Conservation (phyloP, 257 asterid genomes). For the Ligustrum vulgare region DNA sequence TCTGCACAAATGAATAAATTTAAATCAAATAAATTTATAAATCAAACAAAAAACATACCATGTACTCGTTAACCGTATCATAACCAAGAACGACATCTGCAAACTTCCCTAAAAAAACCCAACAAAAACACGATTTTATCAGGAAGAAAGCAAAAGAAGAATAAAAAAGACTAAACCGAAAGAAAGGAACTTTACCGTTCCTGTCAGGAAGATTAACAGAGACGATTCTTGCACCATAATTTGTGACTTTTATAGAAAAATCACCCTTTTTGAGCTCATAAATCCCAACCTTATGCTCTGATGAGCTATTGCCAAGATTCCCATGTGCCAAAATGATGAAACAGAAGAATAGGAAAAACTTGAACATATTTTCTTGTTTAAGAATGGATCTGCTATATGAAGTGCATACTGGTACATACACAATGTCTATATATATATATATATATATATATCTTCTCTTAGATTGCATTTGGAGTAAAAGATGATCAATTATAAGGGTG, state of each 20-base stretch:
- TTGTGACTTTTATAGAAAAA: slow-evolving; percentile 62
- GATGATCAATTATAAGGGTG: too few relatives aligned
- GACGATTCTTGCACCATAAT: slow-evolving; percentile 75
- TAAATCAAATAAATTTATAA: background rate
- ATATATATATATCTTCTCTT: background rate
- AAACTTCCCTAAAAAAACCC: slow-evolving; percentile 46
- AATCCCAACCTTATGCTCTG: slow-evolving; percentile 24
- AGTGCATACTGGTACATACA: too few relatives aligned
- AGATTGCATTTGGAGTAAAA: too few relatives aligned
- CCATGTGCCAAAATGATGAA: slow-evolving; percentile 29
- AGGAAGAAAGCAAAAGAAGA: background rate
- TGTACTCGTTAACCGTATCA: slow-evolving; percentile 53
- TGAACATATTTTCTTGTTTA: slow-evolving; percentile 25
- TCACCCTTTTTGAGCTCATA: slow-evolving; percentile 59
- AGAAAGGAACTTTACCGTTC: slow-evolving; percentile 39
- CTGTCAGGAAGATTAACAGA: slow-evolving; percentile 80
- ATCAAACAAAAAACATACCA: slow-evolving; percentile 33
- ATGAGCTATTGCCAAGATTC: slow-evolving; percentile 24
- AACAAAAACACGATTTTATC: background rate
- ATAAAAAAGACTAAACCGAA: too few relatives aligned
- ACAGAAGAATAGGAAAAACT: slow-evolving; percentile 22
- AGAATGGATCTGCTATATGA: background rate
- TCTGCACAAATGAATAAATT: background rate
- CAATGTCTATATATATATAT: background rate
- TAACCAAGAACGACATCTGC: slow-evolving; percentile 79